Evolutionary conservation across 441 rosid genomes (phyloP).

Genomic region (Croton laevigatus): DNA sequence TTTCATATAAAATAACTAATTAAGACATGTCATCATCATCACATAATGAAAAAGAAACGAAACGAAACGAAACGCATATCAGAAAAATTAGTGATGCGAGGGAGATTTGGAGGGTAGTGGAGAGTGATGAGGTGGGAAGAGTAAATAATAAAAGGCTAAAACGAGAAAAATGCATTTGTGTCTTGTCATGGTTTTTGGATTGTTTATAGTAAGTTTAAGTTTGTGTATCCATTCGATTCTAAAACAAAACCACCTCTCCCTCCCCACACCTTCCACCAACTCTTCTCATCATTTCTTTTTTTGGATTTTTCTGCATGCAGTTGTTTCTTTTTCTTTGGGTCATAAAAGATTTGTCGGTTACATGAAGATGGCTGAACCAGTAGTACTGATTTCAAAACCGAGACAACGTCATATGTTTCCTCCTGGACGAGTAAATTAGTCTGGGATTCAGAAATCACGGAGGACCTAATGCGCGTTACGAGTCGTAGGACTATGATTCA

Average conservation of each 20-base stretch:
- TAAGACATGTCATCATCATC: conserved; percentile 10
- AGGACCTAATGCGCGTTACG: no score
- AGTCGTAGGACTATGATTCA: no score
- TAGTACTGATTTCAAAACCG: no score
- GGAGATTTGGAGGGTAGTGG: conserved; percentile 10
- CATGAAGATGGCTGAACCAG: no score
- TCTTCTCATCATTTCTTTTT: conserved; percentile 30
- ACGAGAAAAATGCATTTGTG: conserved; percentile 33
- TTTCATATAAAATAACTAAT: conserved; percentile 4
- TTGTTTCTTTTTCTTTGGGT: not conserved
- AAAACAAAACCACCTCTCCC: conserved; percentile 12
- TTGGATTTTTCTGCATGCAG: conserved; percentile 16
- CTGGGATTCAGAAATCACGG: no score
- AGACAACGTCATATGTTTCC: no score
- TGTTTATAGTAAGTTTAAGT: conserved; percentile 13
- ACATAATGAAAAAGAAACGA: not conserved
- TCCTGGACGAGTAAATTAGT: no score
- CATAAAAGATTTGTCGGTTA: not conserved
- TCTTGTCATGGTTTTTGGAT: conserved; percentile 29
- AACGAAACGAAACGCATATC: not conserved
- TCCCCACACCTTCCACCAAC: conserved; percentile 28
- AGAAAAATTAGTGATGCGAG: not conserved
- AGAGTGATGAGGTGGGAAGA: conserved; percentile 15
- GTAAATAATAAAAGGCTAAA: conserved; percentile 12
- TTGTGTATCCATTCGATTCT: no score